Evolutionary conservation across 2,329 filamentous ascomycete species (phyloP).

Genomic region (Truncatella angustata): DNA sequence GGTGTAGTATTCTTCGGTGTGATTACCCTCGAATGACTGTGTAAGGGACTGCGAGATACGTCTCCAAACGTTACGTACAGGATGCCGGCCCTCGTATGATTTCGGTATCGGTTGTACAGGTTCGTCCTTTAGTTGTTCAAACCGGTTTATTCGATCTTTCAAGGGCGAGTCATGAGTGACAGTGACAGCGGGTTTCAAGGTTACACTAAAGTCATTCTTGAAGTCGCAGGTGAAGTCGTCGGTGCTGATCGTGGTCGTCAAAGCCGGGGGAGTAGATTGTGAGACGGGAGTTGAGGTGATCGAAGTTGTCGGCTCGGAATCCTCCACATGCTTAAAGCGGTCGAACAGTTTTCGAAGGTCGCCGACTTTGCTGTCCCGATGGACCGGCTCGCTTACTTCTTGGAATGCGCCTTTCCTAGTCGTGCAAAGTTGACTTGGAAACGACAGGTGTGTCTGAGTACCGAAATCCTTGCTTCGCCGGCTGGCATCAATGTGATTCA

Average conservation of each 20-base stretch:
- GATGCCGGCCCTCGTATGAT: neutral
- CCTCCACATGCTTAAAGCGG: neutral
- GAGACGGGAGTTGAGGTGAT: neutral
- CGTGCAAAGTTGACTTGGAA: neutral
- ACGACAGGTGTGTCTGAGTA: conserved; percentile 1
- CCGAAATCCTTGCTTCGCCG: conserved; percentile 14
- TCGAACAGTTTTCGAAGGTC: conserved; percentile 30
- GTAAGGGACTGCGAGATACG: conserved; percentile 26
- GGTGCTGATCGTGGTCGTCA: conserved; percentile 26
- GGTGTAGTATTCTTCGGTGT: neutral
- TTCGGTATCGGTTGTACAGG: neutral
- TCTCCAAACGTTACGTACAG: conserved; percentile 21
- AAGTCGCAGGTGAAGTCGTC: conserved; percentile 29
- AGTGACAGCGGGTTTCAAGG: too few species aligned
- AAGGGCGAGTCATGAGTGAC: conserved; percentile 24
- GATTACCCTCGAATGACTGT: conserved; percentile 18
- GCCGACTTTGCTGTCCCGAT: conserved; percentile 24
- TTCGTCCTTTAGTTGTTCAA: conserved; percentile 20
- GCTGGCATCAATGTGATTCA: too few species aligned
- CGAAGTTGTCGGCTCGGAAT: neutral
- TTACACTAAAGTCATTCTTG: conserved; percentile 9
- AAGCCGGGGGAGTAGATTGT: conserved; percentile 18
- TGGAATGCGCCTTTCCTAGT: neutral
- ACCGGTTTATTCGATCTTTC: conserved; percentile 26
- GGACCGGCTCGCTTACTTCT: conserved; percentile 7